Conservation (phyloP, 78 protist genomes). For the Creolimax fragrantissima region DNA sequence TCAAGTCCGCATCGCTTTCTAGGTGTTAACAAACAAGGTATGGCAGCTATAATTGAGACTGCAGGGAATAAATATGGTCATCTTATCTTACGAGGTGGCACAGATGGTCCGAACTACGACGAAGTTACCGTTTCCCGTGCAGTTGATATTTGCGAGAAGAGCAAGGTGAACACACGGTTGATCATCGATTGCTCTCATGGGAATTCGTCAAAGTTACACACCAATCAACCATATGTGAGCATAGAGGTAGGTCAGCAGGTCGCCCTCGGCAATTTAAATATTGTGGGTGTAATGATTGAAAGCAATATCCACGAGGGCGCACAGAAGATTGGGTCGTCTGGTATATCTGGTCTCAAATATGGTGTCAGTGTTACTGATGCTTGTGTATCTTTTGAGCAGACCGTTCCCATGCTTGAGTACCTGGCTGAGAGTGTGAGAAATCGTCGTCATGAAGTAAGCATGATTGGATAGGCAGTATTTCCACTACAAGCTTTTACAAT, state of each 20-base stretch:
- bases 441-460: too few relatives aligned
- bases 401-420: conserved; percentile 35
- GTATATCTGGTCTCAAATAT: conserved; percentile 14
- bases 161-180: not conserved
- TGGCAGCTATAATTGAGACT: conserved; percentile 25
- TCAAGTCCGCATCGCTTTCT: conserved; percentile 34
- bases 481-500: too few relatives aligned
- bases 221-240: conserved; percentile 37
- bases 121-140: not conserved
- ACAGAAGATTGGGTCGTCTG: not conserved
- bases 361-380: conserved; percentile 55
- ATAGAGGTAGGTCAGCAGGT: conserved; percentile 11
- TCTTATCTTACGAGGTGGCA: conserved; percentile 47
- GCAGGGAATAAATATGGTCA: conserved; percentile 46
- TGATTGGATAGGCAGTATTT: too few relatives aligned
- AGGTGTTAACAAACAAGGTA: conserved; percentile 36
- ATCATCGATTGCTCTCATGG: conserved; percentile 59
- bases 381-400: conserved; percentile 41
- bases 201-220: conserved; percentile 31
- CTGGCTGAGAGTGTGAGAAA: too few relatives aligned
- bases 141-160: not conserved
- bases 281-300: conserved; percentile 67
- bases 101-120: conserved; percentile 43
- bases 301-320: conserved; percentile 41
- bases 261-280: not conserved